phyloP scores from a whole-genome alignment of 2,329 filamentous ascomycete genomes.

The Colletotrichum cordylinicola region DNA sequence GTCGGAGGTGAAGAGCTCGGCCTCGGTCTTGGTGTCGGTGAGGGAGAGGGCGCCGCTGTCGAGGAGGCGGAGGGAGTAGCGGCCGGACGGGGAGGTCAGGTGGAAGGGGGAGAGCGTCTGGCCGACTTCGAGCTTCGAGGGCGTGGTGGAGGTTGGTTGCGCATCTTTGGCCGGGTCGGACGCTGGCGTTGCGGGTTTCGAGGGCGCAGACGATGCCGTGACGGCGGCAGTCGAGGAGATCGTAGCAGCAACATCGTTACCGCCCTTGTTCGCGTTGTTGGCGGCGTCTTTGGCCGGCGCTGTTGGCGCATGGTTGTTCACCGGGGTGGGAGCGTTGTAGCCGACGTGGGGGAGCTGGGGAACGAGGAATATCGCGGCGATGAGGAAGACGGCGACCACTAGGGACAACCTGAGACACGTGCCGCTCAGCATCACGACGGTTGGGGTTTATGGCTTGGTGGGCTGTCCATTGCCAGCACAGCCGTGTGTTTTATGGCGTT shows the following conservation, averaged over 20 bases:
- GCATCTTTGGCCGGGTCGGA: neutral
- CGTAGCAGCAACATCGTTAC: neutral
- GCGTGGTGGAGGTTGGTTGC: neutral
- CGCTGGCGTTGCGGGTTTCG: neutral
- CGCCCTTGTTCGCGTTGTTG: neutral
- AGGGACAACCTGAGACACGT: conserved; percentile 11
- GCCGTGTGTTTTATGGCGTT: neutral
- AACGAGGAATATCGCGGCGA: conserved; percentile 16
- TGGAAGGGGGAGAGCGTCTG: conserved; percentile 15
- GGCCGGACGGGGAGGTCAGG: conserved; percentile 18
- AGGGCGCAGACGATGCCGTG: neutral
- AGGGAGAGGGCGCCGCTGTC: conserved; percentile 23
- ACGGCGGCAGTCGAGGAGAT: neutral
- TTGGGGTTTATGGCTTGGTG: neutral
- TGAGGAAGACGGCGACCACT: conserved; percentile 15
- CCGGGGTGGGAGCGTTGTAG: neutral
- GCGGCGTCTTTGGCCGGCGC: neutral
- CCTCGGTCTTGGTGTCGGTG: conserved; percentile 10
- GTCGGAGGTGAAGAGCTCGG: conserved; percentile 24
- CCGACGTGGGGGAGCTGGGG: conserved; percentile 13
- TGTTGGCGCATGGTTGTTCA: neutral
- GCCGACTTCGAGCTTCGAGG: conserved; percentile 11
- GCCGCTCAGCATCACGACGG: conserved; percentile 2
- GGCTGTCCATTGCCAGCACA: neutral
- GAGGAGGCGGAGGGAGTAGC: conserved; percentile 17